Percentiles rank a stretch among this genome's conserved stretches.
These are phyloP conservation scores for Cerioporus squamosus DNA, from an alignment of 1,284 basidiomycete genomes.

Conservation along the genomic window DNA sequence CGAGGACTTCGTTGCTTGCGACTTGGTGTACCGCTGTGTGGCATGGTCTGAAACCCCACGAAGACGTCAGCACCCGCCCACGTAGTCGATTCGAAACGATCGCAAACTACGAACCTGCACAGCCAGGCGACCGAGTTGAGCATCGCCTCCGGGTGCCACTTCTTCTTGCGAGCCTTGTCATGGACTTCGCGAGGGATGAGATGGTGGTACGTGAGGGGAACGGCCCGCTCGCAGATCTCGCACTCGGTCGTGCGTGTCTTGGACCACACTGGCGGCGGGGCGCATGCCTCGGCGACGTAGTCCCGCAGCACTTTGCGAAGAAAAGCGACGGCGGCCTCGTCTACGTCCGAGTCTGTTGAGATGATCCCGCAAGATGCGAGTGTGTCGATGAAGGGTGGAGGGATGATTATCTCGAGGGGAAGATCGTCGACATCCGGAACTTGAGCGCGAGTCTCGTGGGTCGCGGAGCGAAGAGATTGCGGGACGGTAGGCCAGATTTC, in stretches of 20 bases:
- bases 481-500: slow-evolving; percentile 53
- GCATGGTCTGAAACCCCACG: slow-evolving; percentile 40
- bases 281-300: slow-evolving; percentile 45
- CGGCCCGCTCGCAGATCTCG: slow-evolving; percentile 58
- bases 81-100: background rate
- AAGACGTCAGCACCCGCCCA: too few species aligned
- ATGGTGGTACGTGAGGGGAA: slow-evolving; percentile 62
- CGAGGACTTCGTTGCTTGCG: slow-evolving; percentile 54
- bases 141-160: slow-evolving; percentile 55
- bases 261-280: slow-evolving; percentile 54
- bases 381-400: slow-evolving; percentile 47
- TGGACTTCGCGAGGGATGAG: slow-evolving; percentile 58
- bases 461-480: slow-evolving; percentile 36
- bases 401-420: slow-evolving; percentile 37
- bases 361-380: slow-evolving; percentile 50
- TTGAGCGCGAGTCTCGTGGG: slow-evolving; percentile 38
- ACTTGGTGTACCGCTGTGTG: slow-evolving; percentile 56
- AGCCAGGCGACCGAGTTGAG: slow-evolving; percentile 62
- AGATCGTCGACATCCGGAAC: slow-evolving; percentile 41
- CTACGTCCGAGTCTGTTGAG: slow-evolving; percentile 31
- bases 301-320: slow-evolving; percentile 44
- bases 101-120: slow-evolving; percentile 47
- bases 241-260: slow-evolving; percentile 54
- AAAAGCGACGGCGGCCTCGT: slow-evolving; percentile 37
- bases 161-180: slow-evolving; percentile 53